phyloP scores from a whole-genome alignment of 176 grass and related monocot species.

The Elymus sibiricus region DNA sequence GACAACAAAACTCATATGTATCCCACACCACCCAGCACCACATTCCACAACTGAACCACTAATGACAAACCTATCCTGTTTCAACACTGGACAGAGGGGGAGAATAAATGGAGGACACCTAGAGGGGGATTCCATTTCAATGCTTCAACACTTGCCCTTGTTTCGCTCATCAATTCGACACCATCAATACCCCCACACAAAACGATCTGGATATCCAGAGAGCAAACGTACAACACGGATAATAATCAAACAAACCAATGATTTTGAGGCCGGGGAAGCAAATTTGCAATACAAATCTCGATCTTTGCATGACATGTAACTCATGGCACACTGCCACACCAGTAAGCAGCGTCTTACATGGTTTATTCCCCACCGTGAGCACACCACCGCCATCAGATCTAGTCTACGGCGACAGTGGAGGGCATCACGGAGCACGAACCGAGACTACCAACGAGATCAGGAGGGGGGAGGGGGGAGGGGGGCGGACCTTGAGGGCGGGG shows the following conservation, averaged over 20 bases:
- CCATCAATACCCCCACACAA: not conserved
- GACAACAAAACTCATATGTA: not conserved
- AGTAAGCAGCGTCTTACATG: not conserved
- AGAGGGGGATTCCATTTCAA: not conserved
- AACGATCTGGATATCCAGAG: not conserved
- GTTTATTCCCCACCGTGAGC: too few relatives aligned
- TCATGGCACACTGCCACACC: not conserved
- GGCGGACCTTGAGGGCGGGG: constrained; percentile 65
- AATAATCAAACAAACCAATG: not conserved
- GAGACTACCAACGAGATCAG: not conserved
- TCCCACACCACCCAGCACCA: not conserved
- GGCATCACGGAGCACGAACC: not conserved
- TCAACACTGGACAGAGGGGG: not conserved
- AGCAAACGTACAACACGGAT: not conserved
- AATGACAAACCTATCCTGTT: not conserved
- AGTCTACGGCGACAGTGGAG: not conserved
- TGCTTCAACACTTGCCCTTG: not conserved
- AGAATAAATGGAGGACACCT: not conserved
- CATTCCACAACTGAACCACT: not conserved
- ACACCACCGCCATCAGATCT: constrained; percentile 19
- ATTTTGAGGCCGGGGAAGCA: not conserved
- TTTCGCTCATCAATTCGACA: not conserved
- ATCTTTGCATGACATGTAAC: not conserved
- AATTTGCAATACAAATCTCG: not conserved
- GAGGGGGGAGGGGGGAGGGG: not conserved